Evolutionary conservation across 2,329 filamentous ascomycete species (phyloP), one percentile per base, ranked within the genome.

Genomic region (Plenodomus tracheiphilus): DNA sequence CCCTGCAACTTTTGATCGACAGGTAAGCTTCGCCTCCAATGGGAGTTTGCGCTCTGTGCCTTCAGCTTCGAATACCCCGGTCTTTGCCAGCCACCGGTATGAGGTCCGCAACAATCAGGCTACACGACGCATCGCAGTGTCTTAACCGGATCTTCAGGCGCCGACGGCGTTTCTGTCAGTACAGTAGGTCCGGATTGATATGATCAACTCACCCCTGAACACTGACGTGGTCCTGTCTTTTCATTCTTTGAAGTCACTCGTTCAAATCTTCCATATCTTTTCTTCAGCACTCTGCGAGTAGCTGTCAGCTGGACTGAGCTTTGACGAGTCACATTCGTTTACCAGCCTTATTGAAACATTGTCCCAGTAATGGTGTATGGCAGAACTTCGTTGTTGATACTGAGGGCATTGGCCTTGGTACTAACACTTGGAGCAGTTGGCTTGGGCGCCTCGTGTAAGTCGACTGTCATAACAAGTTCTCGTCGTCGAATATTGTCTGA

Each of bases 221-320:
- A 19, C 19, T 22, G 25, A 39, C 36, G 41, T 20, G 22, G 37
- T 55, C 54, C 49, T 41, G 46, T 39, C 52, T 53, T 51, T 49
- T 35, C 51, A 18, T 41, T 41, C 37, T 46, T 43, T 22, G 38
- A 43, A 43, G 38, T 37, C 43, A 49, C 45, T 56, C 46, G 34
- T 50, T 51, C 37, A 43, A 30, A 45, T 43, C 20, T 39, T 39
- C 43, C 39, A 35, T 43, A 53, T 58, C 47, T 35, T 28, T 55
- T 51, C 35, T 44, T 48, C 43, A 61, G 62, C 60, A 57, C 62
- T 64, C 59, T 61, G 57, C 18, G 54, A 65, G 60, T 57, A 46
- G 60, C 62, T 62, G 50, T 48, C 59, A 62, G 62, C 62, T 58
- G 60, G 62, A 44, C 59, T 63, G 60, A 43, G 53, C 53, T 46